phyloP scores from a whole-genome alignment of 192 early-diverging fungal species.

The Rhizoclosmatium globosum region DNA sequence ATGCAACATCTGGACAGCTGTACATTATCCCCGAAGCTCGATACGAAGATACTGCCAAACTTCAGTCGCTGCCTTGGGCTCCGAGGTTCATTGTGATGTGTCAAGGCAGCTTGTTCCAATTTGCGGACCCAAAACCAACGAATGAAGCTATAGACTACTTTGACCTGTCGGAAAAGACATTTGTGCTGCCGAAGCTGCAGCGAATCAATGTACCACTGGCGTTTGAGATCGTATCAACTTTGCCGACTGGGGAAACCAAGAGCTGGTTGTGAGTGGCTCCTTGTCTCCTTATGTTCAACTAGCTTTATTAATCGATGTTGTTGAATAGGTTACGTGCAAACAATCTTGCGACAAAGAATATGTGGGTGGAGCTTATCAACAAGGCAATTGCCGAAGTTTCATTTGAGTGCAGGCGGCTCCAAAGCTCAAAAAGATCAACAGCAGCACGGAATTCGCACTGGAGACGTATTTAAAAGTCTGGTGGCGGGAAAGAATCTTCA shows the following conservation, averaged over 20 bases:
- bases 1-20: not conserved
- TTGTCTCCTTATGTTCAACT: not conserved
- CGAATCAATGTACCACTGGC: not conserved
- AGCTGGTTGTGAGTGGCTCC: not conserved
- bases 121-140: not conserved
- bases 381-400: not conserved
- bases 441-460: not conserved
- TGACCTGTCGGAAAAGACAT: not conserved
- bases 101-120: not conserved
- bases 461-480: not conserved
- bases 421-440: not conserved
- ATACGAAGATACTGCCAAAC: not conserved
- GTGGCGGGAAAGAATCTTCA: not conserved
- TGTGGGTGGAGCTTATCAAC: not conserved
- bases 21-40: not conserved
- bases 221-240: not conserved
- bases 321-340: not conserved
- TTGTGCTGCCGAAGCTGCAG: slow-evolving; percentile 10
- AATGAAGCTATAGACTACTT: not conserved
- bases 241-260: not conserved
- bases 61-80: not conserved
- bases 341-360: not conserved
- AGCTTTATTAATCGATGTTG: not conserved
- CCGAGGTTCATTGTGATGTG: not conserved
- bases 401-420: not conserved